Conservation (phyloP, 306 rosid species). For the Cucumis melo region DNA sequence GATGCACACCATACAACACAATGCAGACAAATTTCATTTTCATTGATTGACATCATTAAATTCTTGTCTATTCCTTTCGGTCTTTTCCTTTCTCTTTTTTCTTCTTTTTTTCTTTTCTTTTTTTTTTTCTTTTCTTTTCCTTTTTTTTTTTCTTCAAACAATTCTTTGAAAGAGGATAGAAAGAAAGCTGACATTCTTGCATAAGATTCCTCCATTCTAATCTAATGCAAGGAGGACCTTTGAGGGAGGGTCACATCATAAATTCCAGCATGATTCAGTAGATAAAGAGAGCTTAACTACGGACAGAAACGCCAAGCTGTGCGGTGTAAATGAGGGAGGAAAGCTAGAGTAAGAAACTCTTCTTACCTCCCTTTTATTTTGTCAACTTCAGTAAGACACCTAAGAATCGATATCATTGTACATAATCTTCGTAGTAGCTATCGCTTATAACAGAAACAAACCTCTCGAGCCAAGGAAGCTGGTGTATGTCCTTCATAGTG, state of each 20-base stretch:
- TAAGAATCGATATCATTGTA: constrained; percentile 29
- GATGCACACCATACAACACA: not conserved
- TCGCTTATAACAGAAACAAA: constrained; percentile 92
- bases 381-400: constrained; percentile 9
- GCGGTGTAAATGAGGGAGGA: constrained; percentile 13
- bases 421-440: constrained; percentile 71
- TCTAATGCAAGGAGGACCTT: constrained; percentile 2
- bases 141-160: not conserved
- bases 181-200: not conserved
- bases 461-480: constrained; percentile 96
- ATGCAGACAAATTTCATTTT: not conserved
- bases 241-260: not conserved
- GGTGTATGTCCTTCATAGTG: constrained; percentile 85
- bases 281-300: not conserved
- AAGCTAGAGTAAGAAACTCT: constrained; percentile 36
- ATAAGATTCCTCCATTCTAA: not conserved
- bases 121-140: not conserved
- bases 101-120: not conserved
- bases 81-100: not conserved
- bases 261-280: constrained; percentile 4
- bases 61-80: not conserved
- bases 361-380: constrained; percentile 15
- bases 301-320: not conserved
- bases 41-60: not conserved
- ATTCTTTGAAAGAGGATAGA: not conserved